phyloP scores from a whole-genome alignment of 441 rosid species.

The Sinapis alba region DNA sequence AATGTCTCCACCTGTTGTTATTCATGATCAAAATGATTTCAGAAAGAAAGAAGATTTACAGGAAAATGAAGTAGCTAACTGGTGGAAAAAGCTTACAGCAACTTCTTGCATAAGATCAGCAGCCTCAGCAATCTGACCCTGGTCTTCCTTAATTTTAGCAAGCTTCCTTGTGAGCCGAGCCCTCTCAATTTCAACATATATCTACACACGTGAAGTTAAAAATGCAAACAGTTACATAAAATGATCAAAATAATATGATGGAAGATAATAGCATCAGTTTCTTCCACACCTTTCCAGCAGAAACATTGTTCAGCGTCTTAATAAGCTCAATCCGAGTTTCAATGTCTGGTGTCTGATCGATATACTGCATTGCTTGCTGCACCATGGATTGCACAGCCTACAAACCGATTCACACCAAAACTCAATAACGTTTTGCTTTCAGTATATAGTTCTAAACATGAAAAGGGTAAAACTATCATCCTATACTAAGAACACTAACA shows the following conservation, averaged over 20 bases:
- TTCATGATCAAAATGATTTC: constrained; percentile 25
- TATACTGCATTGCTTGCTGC: constrained; percentile 90
- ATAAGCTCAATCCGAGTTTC: constrained; percentile 84
- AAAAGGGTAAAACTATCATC: not conserved
- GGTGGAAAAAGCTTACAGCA: constrained; percentile 57
- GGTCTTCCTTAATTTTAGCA: constrained; percentile 93
- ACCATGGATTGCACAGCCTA: constrained; percentile 95
- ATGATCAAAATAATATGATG: not conserved
- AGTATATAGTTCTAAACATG: not conserved
- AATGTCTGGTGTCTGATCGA: constrained; percentile 81
- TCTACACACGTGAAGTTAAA: constrained; percentile 40
- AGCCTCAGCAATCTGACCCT: constrained; percentile 87
- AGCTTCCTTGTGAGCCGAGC: constrained; percentile 87
- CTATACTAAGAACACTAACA: constrained; percentile 9
- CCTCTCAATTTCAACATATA: constrained; percentile 92
- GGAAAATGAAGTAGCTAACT: not conserved
- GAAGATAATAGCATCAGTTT: not conserved
- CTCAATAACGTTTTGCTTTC: not conserved
- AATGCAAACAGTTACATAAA: not conserved
- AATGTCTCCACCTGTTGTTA: constrained; percentile 89
- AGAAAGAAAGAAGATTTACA: not conserved
- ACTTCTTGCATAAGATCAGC: constrained; percentile 98
- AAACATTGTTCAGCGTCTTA: constrained; percentile 68
- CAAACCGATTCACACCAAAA: constrained; percentile 12
- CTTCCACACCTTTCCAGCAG: constrained; percentile 83